Percentiles rank a stretch among this genome's conserved stretches.
These are phyloP conservation scores for Pyricularia pennisetigena DNA, from an alignment of 2,329 filamentous ascomycete genomes.

Conservation along the genomic window DNA sequence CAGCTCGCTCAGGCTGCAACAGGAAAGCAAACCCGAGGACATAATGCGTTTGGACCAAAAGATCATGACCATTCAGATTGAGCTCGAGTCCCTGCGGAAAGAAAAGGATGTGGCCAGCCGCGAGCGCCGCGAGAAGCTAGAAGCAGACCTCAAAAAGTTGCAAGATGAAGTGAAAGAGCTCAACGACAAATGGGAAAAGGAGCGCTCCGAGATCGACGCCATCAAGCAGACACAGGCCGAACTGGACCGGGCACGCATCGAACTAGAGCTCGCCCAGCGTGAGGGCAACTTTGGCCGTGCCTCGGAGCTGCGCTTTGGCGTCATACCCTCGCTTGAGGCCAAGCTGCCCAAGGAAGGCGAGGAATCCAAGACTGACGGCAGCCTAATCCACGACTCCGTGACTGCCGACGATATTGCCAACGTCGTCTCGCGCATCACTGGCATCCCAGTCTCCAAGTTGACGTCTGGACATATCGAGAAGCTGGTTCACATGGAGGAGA, in stretches of 20 bases:
- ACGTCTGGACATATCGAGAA: constrained; percentile 93
- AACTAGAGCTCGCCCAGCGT: constrained; percentile 79
- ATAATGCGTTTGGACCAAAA: constrained; percentile 88
- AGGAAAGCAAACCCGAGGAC: constrained; percentile 92
- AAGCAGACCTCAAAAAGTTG: constrained; percentile 64
- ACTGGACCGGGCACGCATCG: constrained; percentile 75
- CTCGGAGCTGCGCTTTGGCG: constrained; percentile 82
- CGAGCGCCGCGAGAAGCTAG: constrained; percentile 78
- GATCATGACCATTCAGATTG: constrained; percentile 96
- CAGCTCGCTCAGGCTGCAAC: constrained; percentile 79
- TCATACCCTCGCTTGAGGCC: constrained; percentile 71
- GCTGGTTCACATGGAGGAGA: constrained; percentile 91
- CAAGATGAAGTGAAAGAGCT: constrained; percentile 68
- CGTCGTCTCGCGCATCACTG: constrained; percentile 84
- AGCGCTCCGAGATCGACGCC: constrained; percentile 72
- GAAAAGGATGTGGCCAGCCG: constrained; percentile 85
- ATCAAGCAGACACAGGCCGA: constrained; percentile 83
- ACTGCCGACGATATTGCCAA: constrained; percentile 88
- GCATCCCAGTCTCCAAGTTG: constrained; percentile 85
- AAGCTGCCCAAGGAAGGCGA: constrained; percentile 70
- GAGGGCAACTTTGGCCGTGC: constrained; percentile 83
- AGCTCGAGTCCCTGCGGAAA: constrained; percentile 87
- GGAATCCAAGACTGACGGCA: constrained; percentile 28
- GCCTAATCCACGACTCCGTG: constrained; percentile 86
- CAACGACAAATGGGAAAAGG: constrained; percentile 81